Percentiles rank a stretch among this genome's conserved stretches.
phyloP scores from a whole-genome alignment of 1,284 basidiomycete genomes.

The Filobasidium uniguttulatum region DNA sequence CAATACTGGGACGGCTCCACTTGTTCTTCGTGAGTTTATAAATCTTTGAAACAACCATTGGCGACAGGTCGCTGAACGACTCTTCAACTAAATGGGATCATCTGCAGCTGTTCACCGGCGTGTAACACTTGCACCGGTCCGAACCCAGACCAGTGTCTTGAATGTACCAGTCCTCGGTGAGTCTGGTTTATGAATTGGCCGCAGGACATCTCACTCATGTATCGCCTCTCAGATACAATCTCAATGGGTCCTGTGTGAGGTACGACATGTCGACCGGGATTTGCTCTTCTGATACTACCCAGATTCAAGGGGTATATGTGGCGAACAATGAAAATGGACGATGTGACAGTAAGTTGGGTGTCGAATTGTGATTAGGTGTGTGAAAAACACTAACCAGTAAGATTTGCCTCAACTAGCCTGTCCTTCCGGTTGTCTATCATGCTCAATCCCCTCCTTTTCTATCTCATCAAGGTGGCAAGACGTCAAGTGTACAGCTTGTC shows the following conservation, averaged over 20 bases:
- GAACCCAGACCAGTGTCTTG: conserved; percentile 26
- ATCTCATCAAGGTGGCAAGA: conserved; percentile 18
- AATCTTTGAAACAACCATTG: too few species aligned
- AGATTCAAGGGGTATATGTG: conserved; percentile 27
- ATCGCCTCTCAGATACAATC: conserved; percentile 20
- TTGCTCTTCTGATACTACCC: conserved; percentile 29
- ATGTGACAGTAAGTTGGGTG: conserved; percentile 39
- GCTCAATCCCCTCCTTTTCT: conserved; percentile 31
- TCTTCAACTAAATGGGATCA: too few species aligned
- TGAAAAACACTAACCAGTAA: too few species aligned
- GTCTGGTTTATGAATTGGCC: not conserved
- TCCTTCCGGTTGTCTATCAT: conserved; percentile 33
- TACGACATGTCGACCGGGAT: conserved; percentile 29
- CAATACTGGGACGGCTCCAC: conserved; percentile 26
- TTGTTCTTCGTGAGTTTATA: conserved; percentile 24
- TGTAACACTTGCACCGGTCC: conserved; percentile 35
- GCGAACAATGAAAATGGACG: conserved; percentile 28
- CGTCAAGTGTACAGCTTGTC: conserved; percentile 31
- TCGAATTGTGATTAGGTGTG: too few species aligned
- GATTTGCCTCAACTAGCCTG: conserved; percentile 26
- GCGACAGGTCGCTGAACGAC: too few species aligned
- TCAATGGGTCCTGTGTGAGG: conserved; percentile 32
- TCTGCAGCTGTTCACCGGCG: conserved; percentile 28
- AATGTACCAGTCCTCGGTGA: conserved; percentile 25
- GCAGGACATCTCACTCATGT: not conserved